Conservation (phyloP, 2,329 filamentous ascomycete species). For the Ophiostoma australiae region DNA sequence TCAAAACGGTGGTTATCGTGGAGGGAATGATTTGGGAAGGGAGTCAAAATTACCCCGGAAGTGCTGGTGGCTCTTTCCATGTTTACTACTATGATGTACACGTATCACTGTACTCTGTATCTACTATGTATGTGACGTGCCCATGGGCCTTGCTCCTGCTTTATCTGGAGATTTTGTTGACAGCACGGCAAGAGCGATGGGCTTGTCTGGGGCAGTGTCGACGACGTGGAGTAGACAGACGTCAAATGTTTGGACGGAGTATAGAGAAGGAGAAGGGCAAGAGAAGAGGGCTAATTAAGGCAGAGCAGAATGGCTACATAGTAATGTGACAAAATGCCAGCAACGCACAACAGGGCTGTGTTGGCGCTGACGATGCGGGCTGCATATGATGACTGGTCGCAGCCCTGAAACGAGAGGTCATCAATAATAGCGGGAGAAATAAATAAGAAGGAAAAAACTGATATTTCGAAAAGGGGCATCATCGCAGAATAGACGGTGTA, state of each 20-base stretch:
- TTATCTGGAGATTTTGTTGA: neutral
- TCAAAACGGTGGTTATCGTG: neutral
- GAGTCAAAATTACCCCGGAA: slow-evolving; percentile 1
- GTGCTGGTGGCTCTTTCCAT: neutral
- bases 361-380: slow-evolving; percentile 2
- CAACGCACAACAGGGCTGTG: neutral
- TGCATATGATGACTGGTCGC: neutral
- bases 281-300: neutral
- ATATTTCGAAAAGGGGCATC: neutral
- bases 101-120: neutral
- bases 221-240: neutral
- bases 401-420: neutral
- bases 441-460: neutral
- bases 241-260: neutral
- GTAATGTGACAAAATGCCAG: neutral
- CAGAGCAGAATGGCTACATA: neutral
- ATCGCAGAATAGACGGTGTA: neutral
- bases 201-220: neutral
- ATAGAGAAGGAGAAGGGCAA: neutral
- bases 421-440: neutral
- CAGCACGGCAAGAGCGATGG: neutral
- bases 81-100: neutral
- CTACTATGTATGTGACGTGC: neutral
- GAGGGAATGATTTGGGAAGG: neutral
- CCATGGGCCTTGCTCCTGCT: neutral